phyloP scores from a whole-genome alignment of 75 land plant genomes.

The Chamaecyparis obtusa region DNA sequence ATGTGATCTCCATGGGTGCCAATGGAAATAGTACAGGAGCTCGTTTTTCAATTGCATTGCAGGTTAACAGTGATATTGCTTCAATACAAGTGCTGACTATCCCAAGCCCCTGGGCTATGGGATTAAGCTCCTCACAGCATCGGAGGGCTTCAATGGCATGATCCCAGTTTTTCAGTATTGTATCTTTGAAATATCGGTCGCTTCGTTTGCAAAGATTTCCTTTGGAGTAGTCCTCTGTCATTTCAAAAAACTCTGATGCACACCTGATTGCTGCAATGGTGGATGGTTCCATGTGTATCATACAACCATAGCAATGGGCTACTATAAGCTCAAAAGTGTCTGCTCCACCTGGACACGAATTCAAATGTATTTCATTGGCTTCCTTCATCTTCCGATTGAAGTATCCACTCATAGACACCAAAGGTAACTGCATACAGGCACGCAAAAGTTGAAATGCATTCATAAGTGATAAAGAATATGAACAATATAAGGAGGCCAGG shows the following conservation, averaged over 20 bases:
- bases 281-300: slow-evolving; percentile 22
- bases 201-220: slow-evolving; percentile 36
- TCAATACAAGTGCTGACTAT: slow-evolving; percentile 28
- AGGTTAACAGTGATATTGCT: slow-evolving; percentile 24
- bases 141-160: slow-evolving; percentile 25
- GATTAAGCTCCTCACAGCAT: slow-evolving; percentile 20
- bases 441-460: background rate
- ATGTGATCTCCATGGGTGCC: slow-evolving; percentile 7
- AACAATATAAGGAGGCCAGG: background rate
- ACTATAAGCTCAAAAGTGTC: slow-evolving; percentile 30
- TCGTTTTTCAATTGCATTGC: slow-evolving; percentile 4
- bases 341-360: slow-evolving; percentile 23
- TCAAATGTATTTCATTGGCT: slow-evolving; percentile 10
- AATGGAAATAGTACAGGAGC: background rate
- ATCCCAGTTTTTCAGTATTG: slow-evolving; percentile 29
- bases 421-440: slow-evolving; percentile 27
- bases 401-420: slow-evolving; percentile 25
- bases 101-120: slow-evolving; percentile 23
- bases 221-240: slow-evolving; percentile 30
- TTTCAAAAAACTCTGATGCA: slow-evolving; percentile 25
- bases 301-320: slow-evolving; percentile 31
- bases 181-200: slow-evolving; percentile 20
- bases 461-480: background rate
- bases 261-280: slow-evolving; percentile 30
- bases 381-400: slow-evolving; percentile 27